A percentile compares a stretch with the other conserved stretches of the same genome.
These are phyloP conservation scores for Mucor irregularis DNA, from an alignment of 371 early-diverging fungal genomes.

Conservation along the genomic window DNA sequence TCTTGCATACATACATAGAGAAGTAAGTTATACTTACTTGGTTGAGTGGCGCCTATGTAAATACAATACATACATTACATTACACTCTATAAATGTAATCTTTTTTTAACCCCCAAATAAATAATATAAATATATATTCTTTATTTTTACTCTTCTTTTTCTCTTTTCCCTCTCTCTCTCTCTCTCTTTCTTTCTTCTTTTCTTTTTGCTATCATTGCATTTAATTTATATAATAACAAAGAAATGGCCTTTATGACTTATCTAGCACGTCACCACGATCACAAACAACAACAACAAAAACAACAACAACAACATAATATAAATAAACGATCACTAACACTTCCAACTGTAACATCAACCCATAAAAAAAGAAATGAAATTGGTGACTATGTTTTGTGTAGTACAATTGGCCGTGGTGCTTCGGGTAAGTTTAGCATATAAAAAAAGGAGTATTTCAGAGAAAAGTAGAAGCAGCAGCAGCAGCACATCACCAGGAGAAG, in stretches of 20 bases:
- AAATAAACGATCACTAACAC: slow-evolving; percentile 18
- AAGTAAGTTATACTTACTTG: too few relatives aligned
- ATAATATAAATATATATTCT: slow-evolving; percentile 1
- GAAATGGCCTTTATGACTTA: slow-evolving; percentile 21
- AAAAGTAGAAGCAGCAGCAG: too few relatives aligned
- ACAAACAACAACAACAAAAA: neutral
- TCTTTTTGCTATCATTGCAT: neutral
- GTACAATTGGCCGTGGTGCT: slow-evolving; percentile 80
- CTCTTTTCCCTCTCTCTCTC: neutral
- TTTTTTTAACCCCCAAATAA: neutral
- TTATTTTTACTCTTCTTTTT: neutral
- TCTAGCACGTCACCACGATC: slow-evolving; percentile 13
- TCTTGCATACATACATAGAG: too few relatives aligned
- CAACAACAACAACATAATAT: neutral
- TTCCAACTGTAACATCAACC: slow-evolving; percentile 5
- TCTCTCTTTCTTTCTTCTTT: neutral
- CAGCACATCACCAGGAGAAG: too few relatives aligned
- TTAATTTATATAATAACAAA: slow-evolving; percentile 1
- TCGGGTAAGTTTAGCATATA: slow-evolving; percentile 55
- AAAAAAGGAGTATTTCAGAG: too few relatives aligned
- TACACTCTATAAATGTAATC: neutral
- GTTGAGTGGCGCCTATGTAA: slow-evolving; percentile 5
- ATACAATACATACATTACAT: neutral
- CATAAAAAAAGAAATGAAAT: slow-evolving; percentile 36
- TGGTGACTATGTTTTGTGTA: slow-evolving; percentile 74